A percentile compares a stretch with the other conserved stretches of the same genome.
Conservation (phyloP, 305 asterid species). For the Fraxinus xanthoxyloides region DNA sequence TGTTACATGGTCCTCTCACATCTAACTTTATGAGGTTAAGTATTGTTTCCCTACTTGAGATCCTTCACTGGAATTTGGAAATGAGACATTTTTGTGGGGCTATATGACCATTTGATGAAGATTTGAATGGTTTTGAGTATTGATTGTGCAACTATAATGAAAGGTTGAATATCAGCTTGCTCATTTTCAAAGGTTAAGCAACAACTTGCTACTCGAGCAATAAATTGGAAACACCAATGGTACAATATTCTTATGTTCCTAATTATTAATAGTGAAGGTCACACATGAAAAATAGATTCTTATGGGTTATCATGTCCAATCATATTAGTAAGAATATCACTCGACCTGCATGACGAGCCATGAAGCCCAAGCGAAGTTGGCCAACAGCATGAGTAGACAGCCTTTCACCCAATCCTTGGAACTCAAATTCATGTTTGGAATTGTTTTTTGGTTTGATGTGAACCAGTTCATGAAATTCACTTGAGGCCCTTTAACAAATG, state of each 20-base stretch:
- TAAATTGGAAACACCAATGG: not conserved
- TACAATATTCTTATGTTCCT: conserved; percentile 20
- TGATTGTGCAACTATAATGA: not conserved
- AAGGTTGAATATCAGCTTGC: not conserved
- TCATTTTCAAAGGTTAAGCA: not conserved
- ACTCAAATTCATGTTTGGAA: not conserved
- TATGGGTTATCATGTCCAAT: not conserved
- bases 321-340: not conserved
- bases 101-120: not conserved
- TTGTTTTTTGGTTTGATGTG: not conserved
- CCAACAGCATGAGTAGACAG: conserved; percentile 49
- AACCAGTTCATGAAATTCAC: conserved; percentile 36
- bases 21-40: not conserved
- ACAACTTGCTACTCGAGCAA: not conserved
- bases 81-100: not conserved
- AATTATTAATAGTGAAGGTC: not conserved
- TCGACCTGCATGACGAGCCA: conserved; percentile 74
- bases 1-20: not conserved
- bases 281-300: conserved; percentile 1
- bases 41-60: not conserved
- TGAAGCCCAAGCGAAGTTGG: conserved; percentile 51
- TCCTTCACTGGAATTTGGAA: not conserved
- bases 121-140: not conserved
- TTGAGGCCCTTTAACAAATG: conserved; percentile 54
- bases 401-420: conserved; percentile 46